These are phyloP conservation scores for Nephromyces sp. DNA, from an alignment of 169 alveolate genomes.

Conservation along the genomic window DNA sequence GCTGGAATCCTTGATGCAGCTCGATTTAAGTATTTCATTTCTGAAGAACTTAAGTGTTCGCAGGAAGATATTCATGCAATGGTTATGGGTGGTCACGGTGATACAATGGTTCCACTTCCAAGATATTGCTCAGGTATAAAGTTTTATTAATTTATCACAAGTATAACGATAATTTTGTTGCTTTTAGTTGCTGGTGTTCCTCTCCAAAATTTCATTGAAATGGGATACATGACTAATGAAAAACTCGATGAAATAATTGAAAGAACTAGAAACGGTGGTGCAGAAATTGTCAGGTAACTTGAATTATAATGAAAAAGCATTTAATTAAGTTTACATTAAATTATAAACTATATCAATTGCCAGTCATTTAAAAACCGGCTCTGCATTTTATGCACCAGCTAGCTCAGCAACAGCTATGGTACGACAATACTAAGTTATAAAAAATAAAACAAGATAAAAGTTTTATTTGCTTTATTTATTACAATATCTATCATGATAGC, in stretches of 20 bases:
- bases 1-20: constrained; percentile 59
- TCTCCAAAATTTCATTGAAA: constrained; percentile 38
- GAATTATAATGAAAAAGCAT: neutral
- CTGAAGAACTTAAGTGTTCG: constrained; percentile 46
- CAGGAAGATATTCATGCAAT: constrained; percentile 52
- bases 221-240: constrained; percentile 39
- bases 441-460: no score
- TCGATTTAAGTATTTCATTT: constrained; percentile 48
- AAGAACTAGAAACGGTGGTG: constrained; percentile 56
- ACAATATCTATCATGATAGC: no score
- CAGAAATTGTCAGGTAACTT: constrained; percentile 46
- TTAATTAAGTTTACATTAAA: neutral
- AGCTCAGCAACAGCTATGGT: constrained; percentile 56
- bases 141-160: no score
- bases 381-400: constrained; percentile 62
- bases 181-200: constrained; percentile 57
- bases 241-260: constrained; percentile 51
- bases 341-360: no score
- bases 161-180: neutral
- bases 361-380: constrained; percentile 48
- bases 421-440: no score
- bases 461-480: no score
- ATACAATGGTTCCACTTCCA: constrained; percentile 58
- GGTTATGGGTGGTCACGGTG: constrained; percentile 70
- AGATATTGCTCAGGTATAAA: constrained; percentile 29